These are phyloP conservation scores for Haplosporangium gracile DNA, from an alignment of 192 early-diverging fungal species.

Conservation along the genomic window DNA sequence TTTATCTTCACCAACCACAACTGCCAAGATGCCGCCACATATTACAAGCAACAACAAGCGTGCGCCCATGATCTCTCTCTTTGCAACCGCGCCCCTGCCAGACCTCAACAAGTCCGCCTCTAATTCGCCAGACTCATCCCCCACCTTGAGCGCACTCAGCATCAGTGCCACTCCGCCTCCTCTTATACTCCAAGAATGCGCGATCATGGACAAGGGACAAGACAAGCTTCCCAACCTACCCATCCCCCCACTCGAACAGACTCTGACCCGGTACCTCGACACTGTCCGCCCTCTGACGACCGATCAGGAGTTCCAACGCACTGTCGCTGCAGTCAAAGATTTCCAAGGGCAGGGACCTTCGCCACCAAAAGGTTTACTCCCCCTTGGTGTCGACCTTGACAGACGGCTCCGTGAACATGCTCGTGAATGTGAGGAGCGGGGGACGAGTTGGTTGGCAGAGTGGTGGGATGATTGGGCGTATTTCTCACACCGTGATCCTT, in stretches of 20 bases:
- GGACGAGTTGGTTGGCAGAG: conserved; percentile 55
- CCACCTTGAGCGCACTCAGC: conserved; percentile 8
- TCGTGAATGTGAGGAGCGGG: conserved; percentile 60
- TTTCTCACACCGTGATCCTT: conserved; percentile 46
- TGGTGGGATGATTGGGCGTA: conserved; percentile 59
- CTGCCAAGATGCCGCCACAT: conserved; percentile 29
- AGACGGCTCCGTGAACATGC: conserved; percentile 54
- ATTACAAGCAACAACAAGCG: conserved; percentile 1
- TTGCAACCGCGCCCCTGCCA: conserved; percentile 36
- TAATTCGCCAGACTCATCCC: conserved; percentile 39
- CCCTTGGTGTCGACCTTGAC: conserved; percentile 10
- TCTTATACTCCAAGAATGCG: conserved; percentile 16
- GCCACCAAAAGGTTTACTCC: conserved; percentile 12
- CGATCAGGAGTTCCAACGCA: conserved; percentile 58
- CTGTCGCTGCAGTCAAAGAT: conserved; percentile 55
- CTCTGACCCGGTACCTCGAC: conserved; percentile 57
- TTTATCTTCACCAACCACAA: not conserved
- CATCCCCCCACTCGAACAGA: conserved; percentile 65
- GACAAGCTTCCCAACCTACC: conserved; percentile 58
- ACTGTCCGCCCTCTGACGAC: conserved; percentile 58
- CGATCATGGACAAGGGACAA: conserved; percentile 35
- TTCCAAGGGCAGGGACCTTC: conserved; percentile 44
- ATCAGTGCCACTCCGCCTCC: not conserved
- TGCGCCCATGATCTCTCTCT: conserved; percentile 34
- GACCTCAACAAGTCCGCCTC: conserved; percentile 50